Evolutionary conservation across 495 filamentous ascomycete species (phyloP), one percentile per base, ranked within the genome.

Genomic region (Trichoderma virens): DNA sequence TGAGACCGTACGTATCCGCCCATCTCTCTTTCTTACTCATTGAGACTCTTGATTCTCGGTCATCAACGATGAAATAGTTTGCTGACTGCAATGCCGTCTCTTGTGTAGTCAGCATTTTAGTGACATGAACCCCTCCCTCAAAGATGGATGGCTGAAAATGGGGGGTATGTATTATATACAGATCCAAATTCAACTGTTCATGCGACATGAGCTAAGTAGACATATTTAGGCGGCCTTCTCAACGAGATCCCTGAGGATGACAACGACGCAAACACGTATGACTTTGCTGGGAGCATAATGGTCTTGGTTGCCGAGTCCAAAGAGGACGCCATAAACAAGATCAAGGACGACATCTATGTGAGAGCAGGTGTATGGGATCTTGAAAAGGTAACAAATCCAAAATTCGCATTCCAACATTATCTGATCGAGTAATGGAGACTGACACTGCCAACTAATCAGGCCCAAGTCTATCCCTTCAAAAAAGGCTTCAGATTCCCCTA

Each of bases 281-380:
- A 85, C 30, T 88, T 93, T 71, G 82, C 83, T 66, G 92, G 92
- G 23, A 88, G 84, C 73, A 82, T 85, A 31, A 70, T 96, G 70
- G 74, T 95, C 27, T 74, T 80, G 5, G 62, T 79, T 13, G 91
- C 85, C 4, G 80, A 83, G 61, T 85, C 77, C 18, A 86, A 84
- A 70, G 91, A 92, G 62, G 86, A 89, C 71, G 84, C 90, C 0
- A 70, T 87, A 43, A 78, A 88, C 71, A 68, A 81, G 9, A 69
- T 97, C 59, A 82, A 83, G 72, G 78, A 85, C 14, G 93, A 97
- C 72, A 79, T 91, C 7, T 96, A 96, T 70, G 75, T 78, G 20
- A 75, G 70, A 62, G 73, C 66, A n/a, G 88, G 84, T 0, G 90
- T 97, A 16, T 97, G 93, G 93, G 90, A 97, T 81, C 77, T 87